These are phyloP conservation scores for Penicillium soppii DNA, from an alignment of 495 filamentous ascomycete genomes.

Conservation along the genomic window DNA sequence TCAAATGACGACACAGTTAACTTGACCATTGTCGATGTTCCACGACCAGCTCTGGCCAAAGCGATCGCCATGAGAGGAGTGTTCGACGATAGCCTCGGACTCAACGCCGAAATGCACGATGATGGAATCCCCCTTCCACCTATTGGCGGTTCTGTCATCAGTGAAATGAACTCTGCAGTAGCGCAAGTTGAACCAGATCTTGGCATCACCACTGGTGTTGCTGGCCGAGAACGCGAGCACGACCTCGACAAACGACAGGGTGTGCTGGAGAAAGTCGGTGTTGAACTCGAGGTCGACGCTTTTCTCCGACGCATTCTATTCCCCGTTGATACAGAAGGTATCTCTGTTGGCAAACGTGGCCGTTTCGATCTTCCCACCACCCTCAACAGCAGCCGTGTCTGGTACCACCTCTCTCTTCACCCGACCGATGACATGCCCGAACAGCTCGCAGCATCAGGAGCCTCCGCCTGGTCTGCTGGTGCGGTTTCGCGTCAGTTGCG, in stretches of 20 bases:
- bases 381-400: constrained; percentile 79
- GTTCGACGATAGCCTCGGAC: constrained; percentile 88
- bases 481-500: constrained; percentile 89
- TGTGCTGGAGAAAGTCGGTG: constrained; percentile 80
- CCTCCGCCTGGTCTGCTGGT: constrained; percentile 83
- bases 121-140: constrained; percentile 76
- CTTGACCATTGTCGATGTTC: constrained; percentile 85
- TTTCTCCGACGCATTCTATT: constrained; percentile 84
- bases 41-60: constrained; percentile 75
- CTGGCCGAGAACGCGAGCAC: constrained; percentile 69
- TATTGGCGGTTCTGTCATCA: constrained; percentile 72
- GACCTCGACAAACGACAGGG: constrained; percentile 78
- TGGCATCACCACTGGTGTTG: constrained; percentile 65
- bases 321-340: constrained; percentile 71
- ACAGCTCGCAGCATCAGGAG: constrained; percentile 56
- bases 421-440: constrained; percentile 84
- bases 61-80: constrained; percentile 82
- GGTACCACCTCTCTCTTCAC: constrained; percentile 92
- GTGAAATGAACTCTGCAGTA: constrained; percentile 81
- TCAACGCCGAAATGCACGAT: constrained; percentile 95
- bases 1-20: constrained; percentile 80
- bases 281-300: constrained; percentile 76
- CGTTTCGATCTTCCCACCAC: constrained; percentile 69
- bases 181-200: constrained; percentile 78
- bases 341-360: constrained; percentile 68